Evolutionary conservation across 257 asterid genomes (phyloP).

Genomic region (Capsicum pubescens): DNA sequence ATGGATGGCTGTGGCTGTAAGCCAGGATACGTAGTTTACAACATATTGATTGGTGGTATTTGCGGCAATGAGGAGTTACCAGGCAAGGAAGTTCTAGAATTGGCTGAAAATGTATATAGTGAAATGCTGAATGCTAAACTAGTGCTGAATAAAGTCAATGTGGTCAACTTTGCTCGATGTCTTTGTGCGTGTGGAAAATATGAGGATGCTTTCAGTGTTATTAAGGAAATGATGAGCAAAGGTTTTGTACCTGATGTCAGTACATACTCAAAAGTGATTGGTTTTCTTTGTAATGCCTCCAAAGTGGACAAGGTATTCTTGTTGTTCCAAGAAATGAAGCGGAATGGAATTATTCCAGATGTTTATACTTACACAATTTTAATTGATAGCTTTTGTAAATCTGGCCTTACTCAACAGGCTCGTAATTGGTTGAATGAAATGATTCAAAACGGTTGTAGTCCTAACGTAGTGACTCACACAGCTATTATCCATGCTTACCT

Average conservation of each 20-base stretch:
- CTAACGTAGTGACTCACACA: constrained; percentile 89
- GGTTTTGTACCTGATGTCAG: constrained; percentile 87
- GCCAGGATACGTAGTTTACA: constrained; percentile 89
- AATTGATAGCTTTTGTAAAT: constrained; percentile 91
- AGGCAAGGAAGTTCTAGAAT: constrained; percentile 53
- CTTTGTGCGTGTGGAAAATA: constrained; percentile 74
- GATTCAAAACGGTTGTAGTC: constrained; percentile 72
- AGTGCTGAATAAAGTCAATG: constrained; percentile 75
- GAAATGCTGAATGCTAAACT: constrained; percentile 74
- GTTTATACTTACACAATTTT: constrained; percentile 85
- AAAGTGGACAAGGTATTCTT: constrained; percentile 83
- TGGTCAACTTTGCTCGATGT: constrained; percentile 71
- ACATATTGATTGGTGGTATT: constrained; percentile 83
- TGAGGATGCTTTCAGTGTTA: constrained; percentile 70
- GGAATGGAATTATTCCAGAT: constrained; percentile 68
- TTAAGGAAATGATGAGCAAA: constrained; percentile 75
- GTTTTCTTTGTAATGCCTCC: constrained; percentile 73
- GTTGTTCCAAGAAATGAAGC: constrained; percentile 79
- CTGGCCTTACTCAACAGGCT: constrained; percentile 87
- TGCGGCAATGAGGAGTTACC: constrained; percentile 78
- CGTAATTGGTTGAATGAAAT: constrained; percentile 85
- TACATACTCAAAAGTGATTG: constrained; percentile 81
- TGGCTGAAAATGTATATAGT: constrained; percentile 80
- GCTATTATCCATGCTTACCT: constrained; percentile 90
- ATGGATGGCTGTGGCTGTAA: constrained; percentile 73